Evolutionary conservation across 768 basidiomycete genomes (phyloP).

Genomic region (Dendrothele bispora): DNA sequence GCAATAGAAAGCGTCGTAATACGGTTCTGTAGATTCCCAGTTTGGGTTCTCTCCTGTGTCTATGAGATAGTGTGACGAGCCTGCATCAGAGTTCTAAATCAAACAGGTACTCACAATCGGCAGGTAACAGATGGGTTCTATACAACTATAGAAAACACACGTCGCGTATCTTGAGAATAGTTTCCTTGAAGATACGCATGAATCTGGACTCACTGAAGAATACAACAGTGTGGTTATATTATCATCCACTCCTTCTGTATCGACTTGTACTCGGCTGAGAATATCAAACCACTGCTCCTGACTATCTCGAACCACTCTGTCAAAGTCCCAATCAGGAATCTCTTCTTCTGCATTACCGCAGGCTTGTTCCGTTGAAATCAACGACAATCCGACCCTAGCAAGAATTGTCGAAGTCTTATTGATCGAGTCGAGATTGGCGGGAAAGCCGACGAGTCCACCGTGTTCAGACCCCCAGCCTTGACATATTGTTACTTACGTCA

Average conservation of each 20-base stretch:
- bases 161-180: not conserved
- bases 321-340: constrained; percentile 59
- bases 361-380: constrained; percentile 60
- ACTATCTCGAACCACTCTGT: constrained; percentile 40
- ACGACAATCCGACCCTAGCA: constrained; percentile 63
- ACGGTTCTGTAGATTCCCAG: constrained; percentile 65
- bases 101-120: constrained; percentile 59
- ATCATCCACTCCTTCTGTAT: constrained; percentile 43
- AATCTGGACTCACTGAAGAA: constrained; percentile 43
- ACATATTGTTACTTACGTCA: too few relatives aligned
- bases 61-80: too few relatives aligned
- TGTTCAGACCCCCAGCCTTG: constrained; percentile 12
- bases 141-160: constrained; percentile 50
- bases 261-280: constrained; percentile 53
- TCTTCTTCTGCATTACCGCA: constrained; percentile 62
- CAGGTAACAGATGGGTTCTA: constrained; percentile 61
- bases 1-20: constrained; percentile 69
- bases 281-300: constrained; percentile 58
- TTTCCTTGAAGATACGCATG: too few relatives aligned
- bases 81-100: too few relatives aligned
- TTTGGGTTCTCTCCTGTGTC: constrained; percentile 65
- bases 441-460: constrained; percentile 40
- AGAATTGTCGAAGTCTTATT: constrained; percentile 43
- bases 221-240: constrained; percentile 58
- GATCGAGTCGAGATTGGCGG: constrained; percentile 35